phyloP scores from a whole-genome alignment of 768 basidiomycete genomes.

The Mycena chlorophos region DNA sequence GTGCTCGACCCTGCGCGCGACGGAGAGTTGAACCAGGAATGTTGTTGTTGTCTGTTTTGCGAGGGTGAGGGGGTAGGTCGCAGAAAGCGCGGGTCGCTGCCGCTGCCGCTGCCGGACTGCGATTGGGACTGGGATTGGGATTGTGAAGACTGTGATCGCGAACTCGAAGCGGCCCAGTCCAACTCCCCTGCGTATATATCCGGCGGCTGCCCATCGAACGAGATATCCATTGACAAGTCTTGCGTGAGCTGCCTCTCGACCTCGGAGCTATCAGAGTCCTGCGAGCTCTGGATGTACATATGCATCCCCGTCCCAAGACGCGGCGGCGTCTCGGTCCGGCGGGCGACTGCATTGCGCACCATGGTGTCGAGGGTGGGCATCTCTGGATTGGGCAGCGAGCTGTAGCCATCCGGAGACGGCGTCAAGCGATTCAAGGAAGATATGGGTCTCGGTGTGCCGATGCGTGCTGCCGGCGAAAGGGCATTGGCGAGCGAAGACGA shows the following conservation, averaged over 20 bases:
- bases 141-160: conserved; percentile 4
- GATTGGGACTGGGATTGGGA: conserved; percentile 23
- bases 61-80: not conserved
- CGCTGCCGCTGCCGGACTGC: conserved; percentile 13
- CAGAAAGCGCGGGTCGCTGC: not conserved
- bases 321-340: not conserved
- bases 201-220: not conserved
- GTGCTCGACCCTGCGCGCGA: not conserved
- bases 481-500: not conserved
- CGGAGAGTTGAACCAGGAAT: conserved; percentile 16
- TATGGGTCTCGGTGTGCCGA: not conserved
- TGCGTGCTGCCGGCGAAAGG: not conserved
- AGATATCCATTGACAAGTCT: conserved; percentile 23
- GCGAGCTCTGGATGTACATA: conserved; percentile 27
- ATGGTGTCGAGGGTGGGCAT: conserved; percentile 13
- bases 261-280: conserved; percentile 39
- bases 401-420: too few species aligned
- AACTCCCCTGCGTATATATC: conserved; percentile 18
- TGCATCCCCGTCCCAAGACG: too few species aligned
- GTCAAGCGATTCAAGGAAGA: not conserved
- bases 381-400: conserved; percentile 9
- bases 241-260: conserved; percentile 55
- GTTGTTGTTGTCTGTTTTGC: not conserved
- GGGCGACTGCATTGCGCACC: not conserved
- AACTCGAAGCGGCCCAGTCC: conserved; percentile 6